Base-by-base conservation (phyloP, 768 basidiomycete genomes). In the Vararia minispora region DNA sequence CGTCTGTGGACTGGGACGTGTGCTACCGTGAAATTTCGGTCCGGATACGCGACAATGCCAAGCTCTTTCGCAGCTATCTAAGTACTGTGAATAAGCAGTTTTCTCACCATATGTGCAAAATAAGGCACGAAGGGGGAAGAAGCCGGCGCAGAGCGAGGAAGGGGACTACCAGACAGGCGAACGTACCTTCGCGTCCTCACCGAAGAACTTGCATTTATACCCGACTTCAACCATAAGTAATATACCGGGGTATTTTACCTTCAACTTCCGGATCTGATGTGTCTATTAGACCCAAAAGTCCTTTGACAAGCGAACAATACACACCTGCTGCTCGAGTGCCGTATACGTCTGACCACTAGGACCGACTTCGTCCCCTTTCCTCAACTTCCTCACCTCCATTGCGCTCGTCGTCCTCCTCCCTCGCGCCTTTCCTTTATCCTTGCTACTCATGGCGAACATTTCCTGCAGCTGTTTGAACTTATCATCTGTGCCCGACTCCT, bases 171-270 rank as follows among this genome's bases (percentile, higher is more conserved):
- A n/a, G n/a, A 16, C 28, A 18, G 16, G 27, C n/a, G 21, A 24
- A 42, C 55, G 27, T 35, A 78, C 85, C 65, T 76, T 74, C 1
- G 89, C 89, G 51, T 91, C 89, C 16, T 89, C 79, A 34, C 76
- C 80, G 49, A 78, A 90, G 56, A 92, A 90, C 37, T 66, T 72
- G 54, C 76, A 81, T 55, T 81, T 90, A 57, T 91, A 91, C 4
- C 88, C 88, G 21, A 81, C 76, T 55, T 89, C 80, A 17, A 91
- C 63, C 69, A 90, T 76, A 10, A 91, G 63, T 25, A 91, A 45
- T 4, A 74, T 74, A 9, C 69, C 81, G 1, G 70, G 66, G 55
- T 86, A 65, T 14, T 77, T 71, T 38, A 63, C 61, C 58, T 86
- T 84, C 10, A 89, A 59, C 39, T 69, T 55, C 18, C 66, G 50